Evolutionary conservation across 192 early-diverging fungal genomes (phyloP), one percentile per base, ranked within the genome.

Genomic region (Linnemannia exigua): DNA sequence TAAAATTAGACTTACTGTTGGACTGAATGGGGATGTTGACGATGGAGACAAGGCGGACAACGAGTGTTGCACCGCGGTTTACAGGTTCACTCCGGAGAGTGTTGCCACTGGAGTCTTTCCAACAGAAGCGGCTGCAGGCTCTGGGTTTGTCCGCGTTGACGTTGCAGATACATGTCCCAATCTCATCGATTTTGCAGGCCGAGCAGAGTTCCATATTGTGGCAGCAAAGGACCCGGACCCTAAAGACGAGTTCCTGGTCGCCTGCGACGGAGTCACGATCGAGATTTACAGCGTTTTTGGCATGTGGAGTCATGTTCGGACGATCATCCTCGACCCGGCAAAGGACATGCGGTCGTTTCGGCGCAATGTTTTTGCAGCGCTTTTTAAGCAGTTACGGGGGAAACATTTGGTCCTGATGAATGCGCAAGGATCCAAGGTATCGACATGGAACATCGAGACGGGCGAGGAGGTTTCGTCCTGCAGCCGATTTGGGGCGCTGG

Each of bases 231-330:
- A 70, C 33, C 38, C 35, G 2, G 38, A 41, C 11, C 31, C 33
- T 22, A 41, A 70, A 36, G 37, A 70, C 38, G 68, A 70, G 38
- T 36, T 70, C 37, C n/a, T 70, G 35, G 37, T 70, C 7, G 68
- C 68, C 37, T 70, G 68, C 6, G 68, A 70, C n/a, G 68, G 68
- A n/a, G 35, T 70, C 5, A 41, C 68, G 22, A 36, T 70, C n/a
- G 36, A 70, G 68, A 41, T 70, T 36, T 70, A 70, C 68, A 70
- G 35, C 35, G 68, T 70, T 20, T 41, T 35, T 25, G 68, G 68
- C 2, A 20, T n/a, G n/a, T 70, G 68, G 68, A 33, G 20, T 70
- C 68, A 70, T 70, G 36, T 70, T 36, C 5, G 68, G 20, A 70
- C 68, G 20, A 70, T 70, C 37, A 25, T 63, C 14, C 58, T 63